These are phyloP conservation scores for Phaeoacremonium minimum DNA, from an alignment of 2,329 filamentous ascomycete genomes.

Conservation along the genomic window DNA sequence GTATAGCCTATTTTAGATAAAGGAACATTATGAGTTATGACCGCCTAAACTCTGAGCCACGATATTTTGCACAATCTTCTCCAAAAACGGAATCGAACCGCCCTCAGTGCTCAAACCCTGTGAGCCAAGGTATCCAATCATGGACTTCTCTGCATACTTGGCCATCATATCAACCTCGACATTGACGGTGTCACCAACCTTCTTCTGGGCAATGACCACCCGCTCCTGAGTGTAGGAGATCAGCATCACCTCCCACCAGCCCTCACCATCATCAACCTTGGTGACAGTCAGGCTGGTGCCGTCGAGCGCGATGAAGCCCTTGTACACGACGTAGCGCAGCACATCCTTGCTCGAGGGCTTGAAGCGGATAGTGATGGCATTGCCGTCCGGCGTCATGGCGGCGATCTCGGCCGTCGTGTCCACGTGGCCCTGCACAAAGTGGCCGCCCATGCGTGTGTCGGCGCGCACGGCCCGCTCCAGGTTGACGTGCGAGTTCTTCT, in stretches of 20 bases:
- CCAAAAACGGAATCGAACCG: conserved; percentile 52
- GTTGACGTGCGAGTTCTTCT: conserved; percentile 68
- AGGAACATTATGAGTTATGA: conserved; percentile 5
- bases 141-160: conserved; percentile 87
- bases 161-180: conserved; percentile 87
- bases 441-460: conserved; percentile 92
- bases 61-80: conserved; percentile 70
- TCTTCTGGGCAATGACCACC: conserved; percentile 77
- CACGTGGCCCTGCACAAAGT: conserved; percentile 97
- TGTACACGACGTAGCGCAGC: conserved; percentile 87
- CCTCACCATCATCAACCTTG: conserved; percentile 70
- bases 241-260: conserved; percentile 95
- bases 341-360: conserved; percentile 64
- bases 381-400: conserved; percentile 74
- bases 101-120: conserved; percentile 39
- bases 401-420: conserved; percentile 80
- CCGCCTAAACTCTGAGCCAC: conserved; percentile 62
- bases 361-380: conserved; percentile 84
- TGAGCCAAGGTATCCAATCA: conserved; percentile 71
- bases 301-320: conserved; percentile 92
- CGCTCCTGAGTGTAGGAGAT: conserved; percentile 95
- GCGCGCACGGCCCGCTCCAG: conserved; percentile 91
- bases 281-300: conserved; percentile 94
- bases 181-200: conserved; percentile 77
- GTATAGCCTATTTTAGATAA: neutral